Evolutionary conservation across 2,329 filamentous ascomycete genomes (phyloP).

Genomic region (Fusarium concolor): DNA sequence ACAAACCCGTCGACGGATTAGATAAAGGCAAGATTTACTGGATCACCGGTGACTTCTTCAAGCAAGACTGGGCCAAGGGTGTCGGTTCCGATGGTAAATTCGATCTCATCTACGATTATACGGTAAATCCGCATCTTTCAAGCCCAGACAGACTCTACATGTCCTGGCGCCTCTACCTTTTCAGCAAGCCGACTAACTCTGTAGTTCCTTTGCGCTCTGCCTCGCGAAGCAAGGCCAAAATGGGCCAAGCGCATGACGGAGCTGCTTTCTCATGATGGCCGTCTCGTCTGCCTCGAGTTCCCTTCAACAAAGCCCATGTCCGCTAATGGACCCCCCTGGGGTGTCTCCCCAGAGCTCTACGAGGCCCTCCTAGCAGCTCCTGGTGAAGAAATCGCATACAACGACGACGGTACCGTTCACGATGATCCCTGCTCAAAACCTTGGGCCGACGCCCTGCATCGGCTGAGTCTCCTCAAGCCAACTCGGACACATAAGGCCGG

Average conservation of each 20-base stretch:
- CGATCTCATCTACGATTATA: slow-evolving; percentile 75
- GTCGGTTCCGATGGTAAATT: slow-evolving; percentile 62
- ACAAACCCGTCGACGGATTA: slow-evolving; percentile 56
- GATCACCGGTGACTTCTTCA: slow-evolving; percentile 75
- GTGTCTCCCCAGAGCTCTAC: slow-evolving; percentile 76
- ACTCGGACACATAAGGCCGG: slow-evolving; percentile 62
- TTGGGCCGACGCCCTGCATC: slow-evolving; percentile 53
- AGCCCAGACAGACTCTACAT: neutral
- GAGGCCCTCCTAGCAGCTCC: slow-evolving; percentile 76
- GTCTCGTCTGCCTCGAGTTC: slow-evolving; percentile 78
- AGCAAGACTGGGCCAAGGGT: slow-evolving; percentile 64
- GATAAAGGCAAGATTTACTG: slow-evolving; percentile 66
- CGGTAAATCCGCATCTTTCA: slow-evolving; percentile 54
- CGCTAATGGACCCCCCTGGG: slow-evolving; percentile 78
- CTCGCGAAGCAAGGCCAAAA: slow-evolving; percentile 61
- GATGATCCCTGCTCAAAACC: slow-evolving; percentile 55
- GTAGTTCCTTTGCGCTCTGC: slow-evolving; percentile 73
- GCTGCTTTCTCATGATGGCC: slow-evolving; percentile 62
- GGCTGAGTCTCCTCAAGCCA: slow-evolving; percentile 64
- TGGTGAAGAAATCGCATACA: slow-evolving; percentile 73
- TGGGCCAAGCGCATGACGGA: slow-evolving; percentile 66
- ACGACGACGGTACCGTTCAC: slow-evolving; percentile 57
- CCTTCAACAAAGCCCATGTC: slow-evolving; percentile 76
- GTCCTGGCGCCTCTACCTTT: slow-evolving; percentile 3
- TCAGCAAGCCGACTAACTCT: slow-evolving; percentile 26